phyloP scores from a whole-genome alignment of 2,329 filamentous ascomycete genomes.

The Sporothrix protearum region DNA sequence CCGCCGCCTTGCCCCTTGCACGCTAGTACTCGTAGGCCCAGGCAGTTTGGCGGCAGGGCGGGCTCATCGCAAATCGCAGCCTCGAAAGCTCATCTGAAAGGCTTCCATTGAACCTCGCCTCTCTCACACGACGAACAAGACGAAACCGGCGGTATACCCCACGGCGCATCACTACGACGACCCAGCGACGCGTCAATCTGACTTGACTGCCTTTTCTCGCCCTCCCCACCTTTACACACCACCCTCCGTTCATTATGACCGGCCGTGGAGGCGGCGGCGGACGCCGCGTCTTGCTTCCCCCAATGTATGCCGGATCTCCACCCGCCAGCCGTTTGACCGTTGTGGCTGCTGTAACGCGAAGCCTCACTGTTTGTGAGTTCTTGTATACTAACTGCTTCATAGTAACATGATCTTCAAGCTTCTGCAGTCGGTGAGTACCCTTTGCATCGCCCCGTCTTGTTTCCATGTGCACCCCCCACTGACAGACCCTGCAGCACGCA shows the following conservation, averaged over 20 bases:
- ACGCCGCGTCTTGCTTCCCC: conserved; percentile 58
- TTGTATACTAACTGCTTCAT: background rate
- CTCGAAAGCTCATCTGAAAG: conserved; percentile 8
- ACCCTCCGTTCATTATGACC: conserved; percentile 44
- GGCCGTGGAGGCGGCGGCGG: conserved; percentile 58
- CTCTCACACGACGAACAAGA: background rate
- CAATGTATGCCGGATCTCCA: conserved; percentile 39
- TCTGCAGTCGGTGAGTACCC: conserved; percentile 52
- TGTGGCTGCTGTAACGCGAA: background rate
- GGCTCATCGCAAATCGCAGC: background rate
- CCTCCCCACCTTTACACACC: background rate
- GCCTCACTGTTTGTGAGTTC: background rate
- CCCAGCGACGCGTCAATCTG: background rate
- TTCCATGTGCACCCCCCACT: no score
- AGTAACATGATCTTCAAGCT: conserved; percentile 90
- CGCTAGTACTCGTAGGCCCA: background rate
- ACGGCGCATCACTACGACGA: background rate
- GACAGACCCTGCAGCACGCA: conserved; percentile 62
- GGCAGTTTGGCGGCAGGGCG: background rate
- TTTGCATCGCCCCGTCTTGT: no score
- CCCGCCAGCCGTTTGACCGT: background rate
- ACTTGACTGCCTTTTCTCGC: no score
- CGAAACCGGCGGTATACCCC: background rate
- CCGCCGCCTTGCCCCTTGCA: background rate
- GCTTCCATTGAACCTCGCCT: conserved; percentile 1